Conservation (phyloP, 805 yeast genomes). For the Ogataea trehaloabstinens region DNA sequence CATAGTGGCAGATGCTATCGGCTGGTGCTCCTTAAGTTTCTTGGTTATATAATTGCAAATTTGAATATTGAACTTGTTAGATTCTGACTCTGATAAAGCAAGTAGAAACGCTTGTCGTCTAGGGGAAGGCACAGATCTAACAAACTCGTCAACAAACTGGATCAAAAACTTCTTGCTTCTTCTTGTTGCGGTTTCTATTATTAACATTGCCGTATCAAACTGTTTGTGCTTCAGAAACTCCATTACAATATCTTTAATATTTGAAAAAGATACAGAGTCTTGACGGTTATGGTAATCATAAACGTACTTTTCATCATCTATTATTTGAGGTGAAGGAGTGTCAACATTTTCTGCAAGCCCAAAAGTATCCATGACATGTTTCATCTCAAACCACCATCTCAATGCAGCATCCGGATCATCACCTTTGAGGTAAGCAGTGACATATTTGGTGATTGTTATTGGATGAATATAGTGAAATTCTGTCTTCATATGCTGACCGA, state of each 20-base stretch:
- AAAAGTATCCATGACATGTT: constrained; percentile 24
- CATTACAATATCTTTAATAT: constrained; percentile 25
- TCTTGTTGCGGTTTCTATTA: constrained; percentile 19
- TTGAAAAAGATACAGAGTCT: constrained; percentile 26
- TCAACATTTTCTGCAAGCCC: constrained; percentile 21
- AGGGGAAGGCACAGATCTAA: constrained; percentile 17
- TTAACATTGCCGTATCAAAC: constrained; percentile 21
- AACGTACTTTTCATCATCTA: constrained; percentile 21
- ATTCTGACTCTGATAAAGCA: constrained; percentile 9
- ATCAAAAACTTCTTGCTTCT: constrained; percentile 23
- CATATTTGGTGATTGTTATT: constrained; percentile 33
- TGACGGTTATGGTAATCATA: constrained; percentile 28
- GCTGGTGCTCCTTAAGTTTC: constrained; percentile 13
- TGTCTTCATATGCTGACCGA: constrained; percentile 28
- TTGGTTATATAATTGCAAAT: constrained; percentile 16
- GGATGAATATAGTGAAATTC: constrained; percentile 37
- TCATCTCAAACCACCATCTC: constrained; percentile 33
- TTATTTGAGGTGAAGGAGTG: constrained; percentile 20
- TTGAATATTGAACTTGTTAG: constrained; percentile 12
- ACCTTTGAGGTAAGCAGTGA: constrained; percentile 31
- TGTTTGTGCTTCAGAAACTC: constrained; percentile 18
- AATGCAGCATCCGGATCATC: constrained; percentile 28
- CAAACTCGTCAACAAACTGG: constrained; percentile 19
- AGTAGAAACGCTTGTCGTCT: constrained; percentile 24
- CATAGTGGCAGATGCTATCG: constrained; percentile 11